Conservation (phyloP, 1,284 basidiomycete species). For the Apiotrichum porosum region DNA sequence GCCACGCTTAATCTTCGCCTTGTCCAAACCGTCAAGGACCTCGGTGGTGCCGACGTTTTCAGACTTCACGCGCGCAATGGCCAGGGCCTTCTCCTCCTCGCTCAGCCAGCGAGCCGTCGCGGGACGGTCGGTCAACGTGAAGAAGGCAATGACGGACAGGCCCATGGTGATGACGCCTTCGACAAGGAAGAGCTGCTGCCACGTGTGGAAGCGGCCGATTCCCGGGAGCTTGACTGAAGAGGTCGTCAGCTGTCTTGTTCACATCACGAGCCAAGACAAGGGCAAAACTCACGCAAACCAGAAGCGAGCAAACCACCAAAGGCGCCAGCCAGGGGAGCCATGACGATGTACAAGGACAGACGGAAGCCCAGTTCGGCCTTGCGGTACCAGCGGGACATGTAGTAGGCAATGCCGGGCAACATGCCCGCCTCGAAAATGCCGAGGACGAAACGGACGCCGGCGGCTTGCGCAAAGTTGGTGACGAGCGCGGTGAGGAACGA, state of each 20-base stretch:
- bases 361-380: slow-evolving; percentile 19
- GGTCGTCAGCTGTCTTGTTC: too few relatives aligned
- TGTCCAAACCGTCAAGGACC: slow-evolving; percentile 33
- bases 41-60: slow-evolving; percentile 41
- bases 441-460: slow-evolving; percentile 22
- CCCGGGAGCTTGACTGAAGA: slow-evolving; percentile 10
- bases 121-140: slow-evolving; percentile 40
- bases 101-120: slow-evolving; percentile 23
- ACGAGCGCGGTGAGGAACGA: slow-evolving; percentile 25
- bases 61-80: slow-evolving; percentile 33
- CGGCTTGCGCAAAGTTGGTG: slow-evolving; percentile 28
- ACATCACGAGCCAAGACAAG: too few relatives aligned
- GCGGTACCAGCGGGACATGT: slow-evolving; percentile 20
- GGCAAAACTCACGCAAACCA: too few relatives aligned
- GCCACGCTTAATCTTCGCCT: slow-evolving; percentile 22
- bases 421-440: slow-evolving; percentile 27
- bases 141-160: slow-evolving; percentile 17
- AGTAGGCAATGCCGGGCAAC: slow-evolving; percentile 22
- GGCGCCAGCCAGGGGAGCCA: slow-evolving; percentile 15
- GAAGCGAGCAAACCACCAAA: slow-evolving; percentile 19
- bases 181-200: slow-evolving; percentile 19
- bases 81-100: slow-evolving; percentile 24
- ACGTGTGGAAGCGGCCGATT: slow-evolving; percentile 12
- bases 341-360: slow-evolving; percentile 19
- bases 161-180: slow-evolving; percentile 18